These are phyloP conservation scores for Pyrenopolyporus hunteri DNA, from an alignment of 495 filamentous ascomycete species.

Conservation along the genomic window DNA sequence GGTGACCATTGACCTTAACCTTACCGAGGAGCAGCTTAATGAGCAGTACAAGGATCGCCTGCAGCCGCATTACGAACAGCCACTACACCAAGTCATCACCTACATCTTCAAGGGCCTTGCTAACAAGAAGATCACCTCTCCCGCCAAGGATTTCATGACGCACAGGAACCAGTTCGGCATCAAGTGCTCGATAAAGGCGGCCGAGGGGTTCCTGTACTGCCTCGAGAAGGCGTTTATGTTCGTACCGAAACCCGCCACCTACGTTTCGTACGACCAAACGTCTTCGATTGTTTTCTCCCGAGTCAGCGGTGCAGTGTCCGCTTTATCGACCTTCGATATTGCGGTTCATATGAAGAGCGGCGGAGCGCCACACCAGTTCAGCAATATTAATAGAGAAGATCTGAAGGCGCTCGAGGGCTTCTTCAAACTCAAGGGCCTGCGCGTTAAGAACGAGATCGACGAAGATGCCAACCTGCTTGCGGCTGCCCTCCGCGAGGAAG, in stretches of 20 bases:
- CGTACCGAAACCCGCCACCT: slow-evolving; percentile 96
- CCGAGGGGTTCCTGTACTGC: slow-evolving; percentile 95
- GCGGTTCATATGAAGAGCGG: slow-evolving; percentile 81
- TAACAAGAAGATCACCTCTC: slow-evolving; percentile 90
- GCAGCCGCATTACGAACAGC: slow-evolving; percentile 84
- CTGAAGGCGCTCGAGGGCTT: slow-evolving; percentile 94
- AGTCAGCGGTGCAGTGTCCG: slow-evolving; percentile 90
- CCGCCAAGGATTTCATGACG: slow-evolving; percentile 89
- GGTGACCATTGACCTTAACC: slow-evolving; percentile 93
- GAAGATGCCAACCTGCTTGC: slow-evolving; percentile 71
- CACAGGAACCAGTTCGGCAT: slow-evolving; percentile 94
- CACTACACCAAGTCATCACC: slow-evolving; percentile 87
- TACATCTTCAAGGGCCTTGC: slow-evolving; percentile 93
- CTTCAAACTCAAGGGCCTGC: slow-evolving; percentile 89
- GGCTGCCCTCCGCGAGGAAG: slow-evolving; percentile 79
- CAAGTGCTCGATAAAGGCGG: slow-evolving; percentile 99
- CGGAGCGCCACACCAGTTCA: slow-evolving; percentile 87
- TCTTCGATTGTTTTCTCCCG: slow-evolving; percentile 91
- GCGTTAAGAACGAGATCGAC: slow-evolving; percentile 93
- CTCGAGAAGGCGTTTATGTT: slow-evolving; percentile 99
- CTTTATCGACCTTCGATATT: slow-evolving; percentile 96
- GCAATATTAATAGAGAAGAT: slow-evolving; percentile 99
- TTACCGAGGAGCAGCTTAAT: slow-evolving; percentile 85
- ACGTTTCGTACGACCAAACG: slow-evolving; percentile 91
- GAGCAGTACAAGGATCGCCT: slow-evolving; percentile 90